These are phyloP conservation scores for Trichoderma polysporum DNA, from an alignment of 2,329 filamentous ascomycete genomes.

Conservation along the genomic window DNA sequence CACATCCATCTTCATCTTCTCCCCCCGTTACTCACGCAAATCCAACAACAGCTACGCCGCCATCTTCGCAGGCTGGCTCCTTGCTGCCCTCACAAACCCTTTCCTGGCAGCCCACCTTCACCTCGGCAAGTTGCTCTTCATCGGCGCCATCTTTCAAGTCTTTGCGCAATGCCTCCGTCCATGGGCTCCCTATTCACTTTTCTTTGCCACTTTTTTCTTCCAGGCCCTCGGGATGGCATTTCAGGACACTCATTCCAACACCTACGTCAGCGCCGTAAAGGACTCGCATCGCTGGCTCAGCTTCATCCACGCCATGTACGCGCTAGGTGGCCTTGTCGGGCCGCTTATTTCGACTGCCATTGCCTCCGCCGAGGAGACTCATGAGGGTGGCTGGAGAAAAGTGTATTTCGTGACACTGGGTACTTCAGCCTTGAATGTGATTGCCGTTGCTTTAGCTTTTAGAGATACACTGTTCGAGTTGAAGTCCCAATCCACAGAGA, in stretches of 20 bases:
- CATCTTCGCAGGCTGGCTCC: constrained; percentile 22
- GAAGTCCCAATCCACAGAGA: neutral
- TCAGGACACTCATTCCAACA: constrained; percentile 21
- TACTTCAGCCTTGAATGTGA: neutral
- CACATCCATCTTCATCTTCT: neutral
- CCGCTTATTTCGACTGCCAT: constrained; percentile 21
- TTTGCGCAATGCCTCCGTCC: constrained; percentile 19
- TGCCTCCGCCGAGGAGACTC: neutral
- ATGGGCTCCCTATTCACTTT: constrained; percentile 20
- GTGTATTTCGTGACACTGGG: neutral
- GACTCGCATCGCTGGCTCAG: constrained; percentile 19
- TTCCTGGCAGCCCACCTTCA: constrained; percentile 16
- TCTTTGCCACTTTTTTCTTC: constrained; percentile 17
- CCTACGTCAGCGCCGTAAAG: constrained; percentile 6
- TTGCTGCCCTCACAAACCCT: constrained; percentile 20
- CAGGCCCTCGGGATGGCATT: constrained; percentile 19
- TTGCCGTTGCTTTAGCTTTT: neutral
- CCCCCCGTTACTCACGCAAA: too few species aligned
- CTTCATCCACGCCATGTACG: constrained; percentile 22
- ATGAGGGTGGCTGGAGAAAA: neutral
- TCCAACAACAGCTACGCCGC: constrained; percentile 4
- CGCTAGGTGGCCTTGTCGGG: constrained; percentile 17
- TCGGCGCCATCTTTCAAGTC: constrained; percentile 19
- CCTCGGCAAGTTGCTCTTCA: constrained; percentile 9
- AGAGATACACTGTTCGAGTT: neutral